Conservation (phyloP, 441 rosid genomes). For the Arabidopsis hybrid region DNA sequence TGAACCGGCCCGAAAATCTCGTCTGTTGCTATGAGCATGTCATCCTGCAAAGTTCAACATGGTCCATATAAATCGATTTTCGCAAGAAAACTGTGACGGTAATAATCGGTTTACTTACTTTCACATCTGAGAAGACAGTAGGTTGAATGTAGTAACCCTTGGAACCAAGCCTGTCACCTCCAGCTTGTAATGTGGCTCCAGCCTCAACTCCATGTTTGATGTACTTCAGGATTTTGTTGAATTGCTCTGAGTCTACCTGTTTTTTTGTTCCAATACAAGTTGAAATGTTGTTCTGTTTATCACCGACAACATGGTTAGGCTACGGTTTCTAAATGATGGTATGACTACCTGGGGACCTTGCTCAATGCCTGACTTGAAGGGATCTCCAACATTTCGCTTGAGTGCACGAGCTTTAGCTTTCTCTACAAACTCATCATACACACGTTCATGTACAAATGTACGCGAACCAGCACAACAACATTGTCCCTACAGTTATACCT, state of each 20-base stretch:
- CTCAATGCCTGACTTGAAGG: slow-evolving; percentile 64
- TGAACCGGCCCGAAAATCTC: slow-evolving; percentile 97
- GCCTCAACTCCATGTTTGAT: slow-evolving; percentile 71
- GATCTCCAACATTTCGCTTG: slow-evolving; percentile 68
- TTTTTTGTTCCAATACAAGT: slow-evolving; percentile 8
- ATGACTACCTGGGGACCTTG: slow-evolving; percentile 75
- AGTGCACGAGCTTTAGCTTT: slow-evolving; percentile 69
- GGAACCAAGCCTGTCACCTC: slow-evolving; percentile 75
- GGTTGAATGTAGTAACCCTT: slow-evolving; percentile 86
- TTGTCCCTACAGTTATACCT: slow-evolving; percentile 55
- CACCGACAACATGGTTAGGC: slow-evolving; percentile 16
- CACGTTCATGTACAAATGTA: slow-evolving; percentile 68
- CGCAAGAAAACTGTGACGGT: background rate
- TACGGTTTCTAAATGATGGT: slow-evolving; percentile 22
- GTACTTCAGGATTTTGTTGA: slow-evolving; percentile 68
- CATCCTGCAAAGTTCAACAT: slow-evolving; percentile 55
- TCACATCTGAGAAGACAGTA: slow-evolving; percentile 85
- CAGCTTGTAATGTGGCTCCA: slow-evolving; percentile 83
- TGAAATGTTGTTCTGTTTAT: slow-evolving; percentile 11
- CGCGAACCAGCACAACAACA: slow-evolving; percentile 77
- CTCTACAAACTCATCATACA: slow-evolving; percentile 77
- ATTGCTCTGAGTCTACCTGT: slow-evolving; percentile 79
- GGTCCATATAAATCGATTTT: background rate
- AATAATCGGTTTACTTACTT: slow-evolving; percentile 49
- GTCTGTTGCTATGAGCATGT: slow-evolving; percentile 81